Base-by-base conservation (phyloP, 768 basidiomycete species). In the Galerina sulciceps region DNA sequence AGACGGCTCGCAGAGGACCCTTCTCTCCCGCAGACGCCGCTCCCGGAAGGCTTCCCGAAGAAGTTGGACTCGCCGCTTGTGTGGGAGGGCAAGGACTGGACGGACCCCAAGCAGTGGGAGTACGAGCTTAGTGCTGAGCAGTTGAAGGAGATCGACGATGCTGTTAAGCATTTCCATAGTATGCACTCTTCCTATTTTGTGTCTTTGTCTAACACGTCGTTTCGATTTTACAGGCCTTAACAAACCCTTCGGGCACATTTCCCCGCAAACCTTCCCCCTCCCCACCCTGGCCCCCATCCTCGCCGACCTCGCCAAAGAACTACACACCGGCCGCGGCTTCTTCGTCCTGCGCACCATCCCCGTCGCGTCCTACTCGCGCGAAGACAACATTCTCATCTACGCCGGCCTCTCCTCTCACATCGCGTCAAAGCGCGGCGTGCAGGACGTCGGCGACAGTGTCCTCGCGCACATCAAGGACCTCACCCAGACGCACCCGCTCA, bases 391-490 rank as follows among this genome's bases (percentile, higher is more conserved):
- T 14, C 72, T 79, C 44, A 70, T 80, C 52, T 80, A 81, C 57
- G 74, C 78, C 6, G 79, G 79, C 64, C 58, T 68, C 41, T 73
- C 59, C 11, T 63, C 64, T 4, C 66, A 66, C 51, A 40, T 69
- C 31, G 62, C 56, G 10, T 15, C 59, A 22, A 50, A 60, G 6
- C 58, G 64, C 17, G 65, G 58, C 20, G 48, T 68, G 2, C 69
- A 67, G 26, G 68, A 69, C 37, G 31, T 50, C 8, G 65, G 59
- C 11, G 48, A 61, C 67, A 75, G 75, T 9, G 69, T 82, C 11
- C 75, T 80, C 11, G 76, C 78, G 0, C 78, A 81, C 53, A 78
- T 82, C 66, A 81, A 77, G 57, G 79, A 82, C 58, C 70, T 82
- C 31, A 75, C 70, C 13, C 65, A 70, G 52, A 73, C 71, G 34